Conservation (phyloP, 2,329 filamentous ascomycete species). For the Aspergillus cejpii region DNA sequence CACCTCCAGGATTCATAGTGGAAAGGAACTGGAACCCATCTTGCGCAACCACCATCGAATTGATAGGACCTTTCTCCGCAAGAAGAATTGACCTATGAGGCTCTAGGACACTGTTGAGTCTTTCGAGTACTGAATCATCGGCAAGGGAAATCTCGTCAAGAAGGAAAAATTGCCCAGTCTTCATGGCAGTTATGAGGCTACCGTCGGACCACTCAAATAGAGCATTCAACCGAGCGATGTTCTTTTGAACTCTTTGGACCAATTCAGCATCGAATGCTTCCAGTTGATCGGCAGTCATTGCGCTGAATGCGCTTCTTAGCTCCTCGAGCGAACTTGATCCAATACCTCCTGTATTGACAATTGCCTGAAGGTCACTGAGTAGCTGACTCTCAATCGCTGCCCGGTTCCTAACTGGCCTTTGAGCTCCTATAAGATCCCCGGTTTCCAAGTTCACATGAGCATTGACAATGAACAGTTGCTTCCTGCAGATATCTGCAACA, state of each 20-base stretch:
- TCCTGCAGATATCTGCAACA: constrained; percentile 70
- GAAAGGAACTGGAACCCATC: constrained; percentile 91
- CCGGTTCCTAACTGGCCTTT: constrained; percentile 82
- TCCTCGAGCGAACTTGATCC: constrained; percentile 46
- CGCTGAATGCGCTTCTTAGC: constrained; percentile 55
- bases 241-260: constrained; percentile 39
- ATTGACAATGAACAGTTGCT: constrained; percentile 81
- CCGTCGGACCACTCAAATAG: constrained; percentile 97
- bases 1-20: constrained; percentile 98
- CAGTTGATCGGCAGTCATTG: constrained; percentile 42
- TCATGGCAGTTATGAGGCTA: constrained; percentile 90
- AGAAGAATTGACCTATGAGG: constrained; percentile 77
- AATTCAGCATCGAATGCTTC: constrained; percentile 46
- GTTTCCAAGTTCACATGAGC: constrained; percentile 98
- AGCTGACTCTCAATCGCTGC: constrained; percentile 63
- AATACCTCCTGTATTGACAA: constrained; percentile 35
- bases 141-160: constrained; percentile 97
- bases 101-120: constrained; percentile 93
- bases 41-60: constrained; percentile 69
- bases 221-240: constrained; percentile 63
- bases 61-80: constrained; percentile 83
- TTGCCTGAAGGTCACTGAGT: constrained; percentile 50
- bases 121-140: constrained; percentile 92
- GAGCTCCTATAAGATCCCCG: constrained; percentile 91
- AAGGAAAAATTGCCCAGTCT: constrained; percentile 78